These are phyloP conservation scores for Picea abies DNA, from an alignment of 83 land plant genomes.

Conservation along the genomic window DNA sequence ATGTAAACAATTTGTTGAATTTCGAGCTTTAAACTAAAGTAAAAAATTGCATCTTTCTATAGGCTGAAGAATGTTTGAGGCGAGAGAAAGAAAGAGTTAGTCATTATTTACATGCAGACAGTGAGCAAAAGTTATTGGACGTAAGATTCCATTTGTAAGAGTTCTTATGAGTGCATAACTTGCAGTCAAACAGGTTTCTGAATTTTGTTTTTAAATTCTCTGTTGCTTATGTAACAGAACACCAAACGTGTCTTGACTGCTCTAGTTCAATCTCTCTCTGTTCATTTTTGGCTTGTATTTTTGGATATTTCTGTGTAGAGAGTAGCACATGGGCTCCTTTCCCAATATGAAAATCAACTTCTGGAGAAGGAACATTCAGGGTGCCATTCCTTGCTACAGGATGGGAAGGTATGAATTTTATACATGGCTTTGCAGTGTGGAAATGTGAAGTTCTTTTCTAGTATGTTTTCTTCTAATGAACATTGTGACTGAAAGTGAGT, in stretches of 20 bases:
- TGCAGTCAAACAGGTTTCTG: too few species aligned
- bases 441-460: neutral
- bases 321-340: too few species aligned
- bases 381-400: conserved; percentile 56
- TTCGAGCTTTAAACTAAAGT: neutral
- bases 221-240: too few species aligned
- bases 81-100: conserved; percentile 85
- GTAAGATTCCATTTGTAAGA: too few species aligned
- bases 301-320: conserved; percentile 33
- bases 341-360: too few species aligned
- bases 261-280: neutral
- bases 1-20: neutral
- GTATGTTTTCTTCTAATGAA: neutral
- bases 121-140: conserved; percentile 89
- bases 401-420: conserved; percentile 50
- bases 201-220: too few species aligned
- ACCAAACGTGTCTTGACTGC: too few species aligned
- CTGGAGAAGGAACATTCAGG: conserved; percentile 83
- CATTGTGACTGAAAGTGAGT: neutral
- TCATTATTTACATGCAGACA: conserved; percentile 85
- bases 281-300: neutral
- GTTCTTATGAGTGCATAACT: too few species aligned
- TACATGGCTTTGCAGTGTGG: neutral
- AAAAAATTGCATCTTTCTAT: neutral
- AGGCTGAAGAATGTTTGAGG: conserved; percentile 95